These are phyloP conservation scores for Alternaria hordeiaustralica DNA, from an alignment of 2,329 filamentous ascomycete species.

Conservation along the genomic window DNA sequence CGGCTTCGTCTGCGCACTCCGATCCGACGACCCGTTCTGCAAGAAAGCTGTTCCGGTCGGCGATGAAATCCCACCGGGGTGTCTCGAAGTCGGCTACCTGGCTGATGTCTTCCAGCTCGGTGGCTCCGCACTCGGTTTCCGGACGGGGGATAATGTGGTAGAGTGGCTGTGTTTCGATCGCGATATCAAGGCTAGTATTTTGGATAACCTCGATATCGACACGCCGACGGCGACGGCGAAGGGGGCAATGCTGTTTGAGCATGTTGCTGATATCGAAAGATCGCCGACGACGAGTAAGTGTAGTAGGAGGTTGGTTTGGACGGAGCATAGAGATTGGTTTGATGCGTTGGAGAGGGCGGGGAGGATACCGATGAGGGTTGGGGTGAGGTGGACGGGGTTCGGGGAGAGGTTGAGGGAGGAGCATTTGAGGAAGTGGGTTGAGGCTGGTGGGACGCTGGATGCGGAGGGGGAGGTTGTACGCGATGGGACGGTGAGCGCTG, in stretches of 20 bases:
- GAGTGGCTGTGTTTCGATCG: slow-evolving; percentile 33
- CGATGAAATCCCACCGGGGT: slow-evolving; percentile 22
- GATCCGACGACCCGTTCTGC: slow-evolving; percentile 17
- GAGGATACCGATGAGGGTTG: slow-evolving; percentile 41
- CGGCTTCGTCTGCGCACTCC: slow-evolving; percentile 19
- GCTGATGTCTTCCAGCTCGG: slow-evolving; percentile 16
- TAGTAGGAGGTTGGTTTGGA: slow-evolving; percentile 5
- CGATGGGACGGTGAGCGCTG: rapidly evolving
- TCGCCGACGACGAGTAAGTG: neutral
- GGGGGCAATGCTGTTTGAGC: slow-evolving; percentile 31
- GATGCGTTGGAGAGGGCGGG: slow-evolving; percentile 21
- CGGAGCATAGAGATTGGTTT: slow-evolving; percentile 30
- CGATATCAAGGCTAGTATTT: slow-evolving; percentile 2
- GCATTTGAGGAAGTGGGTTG: neutral
- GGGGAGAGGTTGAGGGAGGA: slow-evolving; percentile 7
- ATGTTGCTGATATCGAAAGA: slow-evolving; percentile 22
- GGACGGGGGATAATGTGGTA: slow-evolving; percentile 8
- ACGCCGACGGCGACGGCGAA: neutral
- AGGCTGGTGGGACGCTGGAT: neutral
- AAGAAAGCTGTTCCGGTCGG: slow-evolving; percentile 6
- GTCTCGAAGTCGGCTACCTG: slow-evolving; percentile 29
- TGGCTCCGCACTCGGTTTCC: slow-evolving; percentile 33
- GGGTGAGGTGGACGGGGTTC: slow-evolving; percentile 16
- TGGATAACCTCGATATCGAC: slow-evolving; percentile 4
- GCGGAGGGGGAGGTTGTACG: neutral